These are phyloP conservation scores for Botrytis pseudocinerea DNA, from an alignment of 2,329 filamentous ascomycete genomes.

Conservation along the genomic window DNA sequence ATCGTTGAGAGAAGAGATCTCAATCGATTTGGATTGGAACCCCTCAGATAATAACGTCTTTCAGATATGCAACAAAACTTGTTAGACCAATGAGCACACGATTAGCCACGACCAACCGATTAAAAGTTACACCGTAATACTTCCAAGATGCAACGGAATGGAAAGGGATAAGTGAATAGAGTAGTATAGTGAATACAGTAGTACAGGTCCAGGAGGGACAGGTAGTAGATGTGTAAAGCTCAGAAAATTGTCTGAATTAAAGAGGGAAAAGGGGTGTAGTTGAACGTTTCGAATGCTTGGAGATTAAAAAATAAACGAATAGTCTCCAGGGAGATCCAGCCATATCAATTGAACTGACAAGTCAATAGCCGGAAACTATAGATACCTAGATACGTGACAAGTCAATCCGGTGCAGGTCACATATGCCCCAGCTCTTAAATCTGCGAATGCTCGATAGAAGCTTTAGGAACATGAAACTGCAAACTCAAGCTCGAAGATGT, in stretches of 20 bases:
- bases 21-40: neutral
- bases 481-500: neutral
- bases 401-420: neutral
- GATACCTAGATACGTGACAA: neutral
- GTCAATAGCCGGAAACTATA: neutral
- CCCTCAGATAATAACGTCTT: neutral
- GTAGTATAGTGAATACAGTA: neutral
- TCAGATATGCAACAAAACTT: neutral
- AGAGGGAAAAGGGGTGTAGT: neutral
- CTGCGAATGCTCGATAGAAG: neutral
- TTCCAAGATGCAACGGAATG: neutral
- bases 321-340: neutral
- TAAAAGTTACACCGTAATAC: rapidly evolving
- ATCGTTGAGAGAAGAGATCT: neutral
- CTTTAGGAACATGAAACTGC: neutral
- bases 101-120: rapidly evolving
- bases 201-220: neutral
- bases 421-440: neutral
- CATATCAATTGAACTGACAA: neutral
- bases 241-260: neutral
- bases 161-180: neutral
- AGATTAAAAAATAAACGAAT: neutral
- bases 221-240: neutral
- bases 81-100: neutral
- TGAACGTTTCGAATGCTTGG: neutral